A percentile compares a stretch with the other conserved stretches of the same genome.
Evolutionary conservation across 495 filamentous ascomycete species (phyloP).

Genomic region (Neurospora sp.): DNA sequence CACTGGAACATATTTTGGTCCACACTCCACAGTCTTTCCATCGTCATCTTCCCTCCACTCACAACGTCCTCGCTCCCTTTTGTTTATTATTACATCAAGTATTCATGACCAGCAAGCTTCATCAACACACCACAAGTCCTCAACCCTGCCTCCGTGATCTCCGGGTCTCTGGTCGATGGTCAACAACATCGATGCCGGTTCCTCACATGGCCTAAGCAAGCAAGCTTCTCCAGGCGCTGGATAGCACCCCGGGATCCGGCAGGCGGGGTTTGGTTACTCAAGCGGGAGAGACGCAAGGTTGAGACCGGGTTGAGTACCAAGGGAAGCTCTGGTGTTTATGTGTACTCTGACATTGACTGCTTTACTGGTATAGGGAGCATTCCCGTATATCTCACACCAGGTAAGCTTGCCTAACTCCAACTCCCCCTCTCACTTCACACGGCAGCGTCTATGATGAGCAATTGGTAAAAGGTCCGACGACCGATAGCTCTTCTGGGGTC

Average conservation of each 20-base stretch:
- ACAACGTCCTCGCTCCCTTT: not conserved
- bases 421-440: not conserved
- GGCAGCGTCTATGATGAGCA: constrained; percentile 44
- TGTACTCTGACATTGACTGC: not conserved
- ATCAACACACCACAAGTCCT: not conserved
- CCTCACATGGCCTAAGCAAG: not conserved
- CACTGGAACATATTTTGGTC: not conserved
- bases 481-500: constrained; percentile 23
- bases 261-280: not conserved
- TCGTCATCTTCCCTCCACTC: not conserved
- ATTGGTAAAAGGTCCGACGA: constrained; percentile 57
- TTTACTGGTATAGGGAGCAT: not conserved
- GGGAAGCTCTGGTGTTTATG: not conserved
- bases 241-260: not conserved
- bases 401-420: not conserved
- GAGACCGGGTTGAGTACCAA: not conserved
- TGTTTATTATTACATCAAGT: not conserved
- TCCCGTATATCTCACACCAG: not conserved
- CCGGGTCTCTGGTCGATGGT: not conserved
- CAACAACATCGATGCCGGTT: not conserved
- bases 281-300: not conserved
- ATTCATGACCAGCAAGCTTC: not conserved
- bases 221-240: not conserved
- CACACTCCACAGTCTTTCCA: not conserved
- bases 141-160: not conserved